These are phyloP conservation scores for Fragilariopsis cylindrus DNA, from an alignment of 108 stramenopile genomes.

Conservation along the genomic window DNA sequence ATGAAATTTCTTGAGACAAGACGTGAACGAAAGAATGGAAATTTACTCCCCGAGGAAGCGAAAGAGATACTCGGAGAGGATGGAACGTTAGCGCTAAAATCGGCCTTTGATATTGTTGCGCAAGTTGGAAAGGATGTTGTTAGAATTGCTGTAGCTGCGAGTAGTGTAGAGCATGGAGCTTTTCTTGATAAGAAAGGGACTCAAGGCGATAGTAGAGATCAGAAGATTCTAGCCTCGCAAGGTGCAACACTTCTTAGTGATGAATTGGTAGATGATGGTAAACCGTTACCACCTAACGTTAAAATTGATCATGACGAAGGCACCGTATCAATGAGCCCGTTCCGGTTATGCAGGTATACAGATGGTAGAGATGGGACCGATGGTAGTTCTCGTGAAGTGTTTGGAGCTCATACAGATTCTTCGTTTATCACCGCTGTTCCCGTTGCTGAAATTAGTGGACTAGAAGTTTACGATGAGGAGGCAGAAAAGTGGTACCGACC, in stretches of 20 bases:
- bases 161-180: conserved; percentile 52
- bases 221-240: conserved; percentile 48
- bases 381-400: conserved; percentile 48
- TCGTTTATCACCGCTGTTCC: conserved; percentile 78
- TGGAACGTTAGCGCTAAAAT: conserved; percentile 41
- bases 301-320: conserved; percentile 50
- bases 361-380: conserved; percentile 16
- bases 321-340: conserved; percentile 76
- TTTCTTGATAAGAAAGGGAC: conserved; percentile 31
- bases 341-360: conserved; percentile 71
- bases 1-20: conserved; percentile 84
- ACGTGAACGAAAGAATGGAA: conserved; percentile 41
- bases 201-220: conserved; percentile 21
- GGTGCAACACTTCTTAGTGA: conserved; percentile 54
- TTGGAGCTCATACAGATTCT: conserved; percentile 82
- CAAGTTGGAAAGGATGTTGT: conserved; percentile 72
- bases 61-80: conserved; percentile 50
- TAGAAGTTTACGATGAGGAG: conserved; percentile 84
- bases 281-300: conserved; percentile 13
- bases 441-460: conserved; percentile 70
- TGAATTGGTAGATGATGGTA: conserved; percentile 83
- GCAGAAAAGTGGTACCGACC: conserved; percentile 80
- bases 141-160: conserved; percentile 67
- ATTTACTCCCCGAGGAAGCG: conserved; percentile 54
- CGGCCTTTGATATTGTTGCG: conserved; percentile 59